These are phyloP conservation scores for Brassica nigra DNA, from an alignment of 345 rosid genomes.

Conservation along the genomic window DNA sequence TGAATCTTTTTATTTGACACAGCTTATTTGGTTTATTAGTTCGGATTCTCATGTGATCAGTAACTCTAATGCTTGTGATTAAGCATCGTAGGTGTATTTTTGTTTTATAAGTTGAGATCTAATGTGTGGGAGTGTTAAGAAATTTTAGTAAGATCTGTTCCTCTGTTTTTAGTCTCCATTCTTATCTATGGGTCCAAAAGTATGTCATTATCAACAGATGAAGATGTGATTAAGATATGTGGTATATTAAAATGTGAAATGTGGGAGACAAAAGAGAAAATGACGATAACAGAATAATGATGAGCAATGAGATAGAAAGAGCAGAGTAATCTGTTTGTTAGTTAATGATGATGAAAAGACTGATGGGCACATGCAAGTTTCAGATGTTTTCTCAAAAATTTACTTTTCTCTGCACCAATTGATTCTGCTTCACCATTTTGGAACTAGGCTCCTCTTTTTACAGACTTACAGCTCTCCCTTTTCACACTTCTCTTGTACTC, in stretches of 20 bases:
- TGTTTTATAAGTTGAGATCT: background rate
- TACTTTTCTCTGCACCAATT: slow-evolving; percentile 25
- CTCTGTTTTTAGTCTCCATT: slow-evolving; percentile 10
- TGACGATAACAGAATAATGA: slow-evolving; percentile 27
- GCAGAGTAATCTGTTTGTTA: slow-evolving; percentile 30
- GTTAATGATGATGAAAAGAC: slow-evolving; percentile 36
- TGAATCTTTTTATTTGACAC: background rate
- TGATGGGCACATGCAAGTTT: slow-evolving; percentile 41
- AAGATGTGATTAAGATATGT: slow-evolving; percentile 19
- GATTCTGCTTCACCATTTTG: slow-evolving; percentile 35
- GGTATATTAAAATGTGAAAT: slow-evolving; percentile 26
- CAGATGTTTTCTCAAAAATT: slow-evolving; percentile 27
- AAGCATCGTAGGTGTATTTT: background rate
- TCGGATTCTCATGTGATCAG: slow-evolving; percentile 1
- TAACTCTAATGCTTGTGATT: slow-evolving; percentile 26
- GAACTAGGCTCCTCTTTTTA: slow-evolving; percentile 27
- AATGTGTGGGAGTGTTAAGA: slow-evolving; percentile 7
- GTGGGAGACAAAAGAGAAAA: slow-evolving; percentile 24
- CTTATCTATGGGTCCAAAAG: background rate
- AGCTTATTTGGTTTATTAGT: slow-evolving; percentile 26
- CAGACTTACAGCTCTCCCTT: slow-evolving; percentile 21
- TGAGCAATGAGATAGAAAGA: slow-evolving; percentile 15
- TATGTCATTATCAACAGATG: background rate
- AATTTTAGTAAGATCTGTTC: slow-evolving; percentile 10
- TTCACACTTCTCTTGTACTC: slow-evolving; percentile 16